phyloP scores from a whole-genome alignment of 2,329 filamentous ascomycete species.

The Fusarium circinatum region DNA sequence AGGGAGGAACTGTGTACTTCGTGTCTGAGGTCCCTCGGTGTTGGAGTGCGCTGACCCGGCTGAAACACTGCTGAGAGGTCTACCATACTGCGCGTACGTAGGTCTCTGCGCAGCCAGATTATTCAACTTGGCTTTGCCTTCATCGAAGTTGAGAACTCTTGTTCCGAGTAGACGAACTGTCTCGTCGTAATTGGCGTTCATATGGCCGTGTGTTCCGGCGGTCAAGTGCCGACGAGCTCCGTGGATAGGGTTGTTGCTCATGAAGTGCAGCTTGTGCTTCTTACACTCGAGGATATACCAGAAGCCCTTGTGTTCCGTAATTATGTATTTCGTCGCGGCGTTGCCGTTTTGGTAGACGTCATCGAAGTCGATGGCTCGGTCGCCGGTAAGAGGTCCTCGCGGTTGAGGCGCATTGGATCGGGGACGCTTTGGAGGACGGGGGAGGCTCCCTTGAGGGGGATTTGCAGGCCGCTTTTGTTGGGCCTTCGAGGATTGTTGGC shows the following conservation, averaged over 20 bases:
- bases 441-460: neutral
- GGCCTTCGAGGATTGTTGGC: neutral
- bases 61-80: neutral
- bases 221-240: neutral
- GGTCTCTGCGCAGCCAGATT: neutral
- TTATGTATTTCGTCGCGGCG: neutral
- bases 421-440: neutral
- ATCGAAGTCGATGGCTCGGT: neutral
- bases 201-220: neutral
- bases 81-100: neutral
- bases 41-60: neutral
- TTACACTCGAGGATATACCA: constrained; percentile 28
- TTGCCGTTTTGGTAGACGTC: constrained; percentile 20
- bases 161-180: rapidly evolving
- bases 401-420: neutral
- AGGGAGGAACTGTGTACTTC: neutral
- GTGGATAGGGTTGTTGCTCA: neutral
- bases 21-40: neutral
- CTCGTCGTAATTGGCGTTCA: neutral
- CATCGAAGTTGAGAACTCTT: rapidly evolving
- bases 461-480: neutral
- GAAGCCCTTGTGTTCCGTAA: neutral
- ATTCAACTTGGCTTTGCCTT: neutral
- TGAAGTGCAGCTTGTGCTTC: neutral
- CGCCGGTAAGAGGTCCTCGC: neutral